Evolutionary conservation across 2,329 filamentous ascomycete species (phyloP).

Genomic region (Pseudophaeomoniella oleicola): DNA sequence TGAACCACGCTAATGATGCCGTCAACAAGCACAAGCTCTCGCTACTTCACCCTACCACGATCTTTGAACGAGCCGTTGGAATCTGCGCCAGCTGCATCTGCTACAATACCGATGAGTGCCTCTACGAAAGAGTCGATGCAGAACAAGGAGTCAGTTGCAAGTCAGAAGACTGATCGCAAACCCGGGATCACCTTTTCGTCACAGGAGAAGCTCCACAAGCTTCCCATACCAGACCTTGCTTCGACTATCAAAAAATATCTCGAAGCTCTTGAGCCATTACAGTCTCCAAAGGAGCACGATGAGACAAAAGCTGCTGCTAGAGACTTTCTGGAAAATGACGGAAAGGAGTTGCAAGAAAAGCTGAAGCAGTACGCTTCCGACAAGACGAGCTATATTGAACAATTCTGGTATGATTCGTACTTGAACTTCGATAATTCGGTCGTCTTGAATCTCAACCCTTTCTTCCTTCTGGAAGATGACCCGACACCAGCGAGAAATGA

Average conservation of each 20-base stretch:
- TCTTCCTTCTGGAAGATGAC: conserved; percentile 94
- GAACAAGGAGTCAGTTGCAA: conserved; percentile 30
- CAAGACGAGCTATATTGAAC: conserved; percentile 93
- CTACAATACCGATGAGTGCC: conserved; percentile 11
- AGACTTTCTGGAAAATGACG: conserved; percentile 70
- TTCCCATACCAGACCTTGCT: conserved; percentile 84
- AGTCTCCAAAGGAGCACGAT: conserved; percentile 63
- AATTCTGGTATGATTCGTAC: conserved; percentile 99
- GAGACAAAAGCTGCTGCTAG: conserved; percentile 68
- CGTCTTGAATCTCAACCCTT: conserved; percentile 92
- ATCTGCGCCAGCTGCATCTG: conserved; percentile 14
- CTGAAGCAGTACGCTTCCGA: conserved; percentile 80
- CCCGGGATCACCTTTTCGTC: conserved; percentile 73
- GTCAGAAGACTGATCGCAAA: conserved; percentile 34
- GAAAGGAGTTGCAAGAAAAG: conserved; percentile 72
- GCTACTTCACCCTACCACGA: conserved; percentile 56
- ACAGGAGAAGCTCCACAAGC: conserved; percentile 77
- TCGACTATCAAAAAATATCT: conserved; percentile 67
- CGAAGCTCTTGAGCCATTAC: conserved; percentile 63
- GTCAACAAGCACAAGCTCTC: conserved; percentile 48
- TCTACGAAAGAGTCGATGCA: conserved; percentile 12
- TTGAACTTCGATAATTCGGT: conserved; percentile 96
- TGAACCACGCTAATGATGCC: conserved; percentile 41
- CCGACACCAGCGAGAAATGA: conserved; percentile 93
- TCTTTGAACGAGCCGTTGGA: conserved; percentile 59